A percentile compares a stretch with the other conserved stretches of the same genome.
phyloP scores from a whole-genome alignment of 345 rosid species.

The Citrus hindsii region DNA sequence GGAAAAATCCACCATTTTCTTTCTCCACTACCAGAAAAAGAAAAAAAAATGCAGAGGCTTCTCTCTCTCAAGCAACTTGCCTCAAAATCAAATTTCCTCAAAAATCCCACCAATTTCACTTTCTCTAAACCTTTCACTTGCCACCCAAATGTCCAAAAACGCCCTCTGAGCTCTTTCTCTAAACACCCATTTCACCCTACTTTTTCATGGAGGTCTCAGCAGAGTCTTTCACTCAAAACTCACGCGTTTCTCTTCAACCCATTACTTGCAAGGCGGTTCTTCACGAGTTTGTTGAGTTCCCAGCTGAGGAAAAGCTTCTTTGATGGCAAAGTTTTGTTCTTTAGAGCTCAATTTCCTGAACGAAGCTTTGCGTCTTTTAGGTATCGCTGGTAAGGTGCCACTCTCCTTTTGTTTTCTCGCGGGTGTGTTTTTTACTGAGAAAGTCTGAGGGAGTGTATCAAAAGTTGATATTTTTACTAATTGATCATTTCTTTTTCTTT shows the following conservation, averaged over 20 bases:
- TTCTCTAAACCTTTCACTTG: conserved; percentile 20
- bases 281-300: conserved; percentile 20
- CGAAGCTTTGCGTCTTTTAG: conserved; percentile 30
- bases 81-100: conserved; percentile 39
- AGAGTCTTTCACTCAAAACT: conserved; percentile 15
- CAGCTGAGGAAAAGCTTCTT: conserved; percentile 25
- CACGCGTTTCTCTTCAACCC: conserved; percentile 36
- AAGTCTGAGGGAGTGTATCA: background rate
- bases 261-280: conserved; percentile 22
- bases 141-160: conserved; percentile 17
- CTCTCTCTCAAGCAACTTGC: conserved; percentile 30
- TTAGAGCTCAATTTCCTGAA: conserved; percentile 26
- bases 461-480: background rate
- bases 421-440: background rate
- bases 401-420: background rate
- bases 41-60: conserved; percentile 38
- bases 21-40: too few relatives aligned
- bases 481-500: background rate
- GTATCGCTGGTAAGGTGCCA: conserved; percentile 34
- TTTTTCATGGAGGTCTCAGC: conserved; percentile 28
- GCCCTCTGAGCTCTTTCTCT: conserved; percentile 14
- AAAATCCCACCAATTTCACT: conserved; percentile 13
- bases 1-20: background rate
- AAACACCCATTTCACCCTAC: conserved; percentile 18
- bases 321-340: conserved; percentile 34